Base-by-base conservation (phyloP, 2,329 filamentous ascomycete species). In the Fusarium sp. region DNA sequence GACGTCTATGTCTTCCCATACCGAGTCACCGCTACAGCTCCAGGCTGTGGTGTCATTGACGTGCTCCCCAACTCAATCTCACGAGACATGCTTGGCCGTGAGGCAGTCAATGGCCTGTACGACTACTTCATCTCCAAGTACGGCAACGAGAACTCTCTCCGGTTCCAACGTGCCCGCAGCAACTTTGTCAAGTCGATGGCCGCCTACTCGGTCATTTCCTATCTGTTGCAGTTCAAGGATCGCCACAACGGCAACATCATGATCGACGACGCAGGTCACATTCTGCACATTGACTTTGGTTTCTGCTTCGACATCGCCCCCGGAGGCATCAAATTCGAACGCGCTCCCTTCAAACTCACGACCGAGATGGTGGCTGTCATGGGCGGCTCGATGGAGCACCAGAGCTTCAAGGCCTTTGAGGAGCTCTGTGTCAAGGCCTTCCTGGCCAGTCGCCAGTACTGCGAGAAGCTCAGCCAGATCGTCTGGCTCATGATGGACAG, bases 131-230 rank as follows among this genome's bases (percentile, higher is more conserved):
- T 97, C 55, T 93, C 91, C 70, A 97, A 97, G 76, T 99, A 99
- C 75, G 95, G 95, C 65, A 95, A 95, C 70, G 94, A 98, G 77
- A 93, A 98, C 76, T 96, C 92, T 2, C 89, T 97, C 45, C 88
- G 89, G 35, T 99, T 97, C 83, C 96, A 99, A 77, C 90, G 94
- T 76, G 95, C 95, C 10, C 90, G 95, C 62, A 93, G 87, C 79
- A 98, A 98, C 78, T 99, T 99, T 74, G 93, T 99, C 78, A 99
- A 99, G 81, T 95, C 91, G 74, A 98, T 99, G 95, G 95, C 96
- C 0, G 96, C 95, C 11, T 99, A 99, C 81, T 96, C 91, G 15
- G 90, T 99, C 71, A 98, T 99, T 66, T 96, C 92, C 0, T 99
- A 96, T 79, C 83, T 99, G 12, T 81, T 99, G 34, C 96, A 99